phyloP scores from a whole-genome alignment of 164 flowering plant genomes.

The Akebia trifoliata region DNA sequence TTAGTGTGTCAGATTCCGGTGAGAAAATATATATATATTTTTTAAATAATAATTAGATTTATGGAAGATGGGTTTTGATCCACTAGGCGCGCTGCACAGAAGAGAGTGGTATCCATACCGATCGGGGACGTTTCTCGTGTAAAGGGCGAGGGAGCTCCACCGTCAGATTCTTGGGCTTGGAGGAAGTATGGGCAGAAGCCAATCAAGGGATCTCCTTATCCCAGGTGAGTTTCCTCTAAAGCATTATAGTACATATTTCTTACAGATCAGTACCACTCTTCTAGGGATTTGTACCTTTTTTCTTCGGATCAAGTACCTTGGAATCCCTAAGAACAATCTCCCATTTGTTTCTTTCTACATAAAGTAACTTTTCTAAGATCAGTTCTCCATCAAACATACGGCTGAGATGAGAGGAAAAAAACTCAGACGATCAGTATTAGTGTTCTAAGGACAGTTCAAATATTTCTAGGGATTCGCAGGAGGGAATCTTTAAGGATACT shows the following conservation, averaged over 20 bases:
- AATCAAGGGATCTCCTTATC: slow-evolving; percentile 90
- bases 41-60: not conserved
- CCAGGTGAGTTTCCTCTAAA: slow-evolving; percentile 37
- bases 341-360: too few relatives aligned
- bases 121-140: slow-evolving; percentile 48
- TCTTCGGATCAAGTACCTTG: too few relatives aligned
- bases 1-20: slow-evolving; percentile 8
- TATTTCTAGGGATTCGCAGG: too few relatives aligned
- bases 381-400: too few relatives aligned
- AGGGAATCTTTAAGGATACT: too few relatives aligned
- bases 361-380: too few relatives aligned
- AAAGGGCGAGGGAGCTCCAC: slow-evolving; percentile 67
- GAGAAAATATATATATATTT: not conserved
- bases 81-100: slow-evolving; percentile 55
- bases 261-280: too few relatives aligned
- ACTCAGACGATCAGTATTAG: too few relatives aligned
- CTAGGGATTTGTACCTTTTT: too few relatives aligned
- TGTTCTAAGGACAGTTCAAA: too few relatives aligned
- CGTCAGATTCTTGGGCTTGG: slow-evolving; percentile 93
- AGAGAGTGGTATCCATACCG: slow-evolving; percentile 71
- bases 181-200: slow-evolving; percentile 95
- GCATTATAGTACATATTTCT: not conserved
- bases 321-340: too few relatives aligned
- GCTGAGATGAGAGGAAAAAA: too few relatives aligned
- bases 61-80: not conserved